Percentiles rank a stretch among this genome's conserved stretches.
phyloP scores from a whole-genome alignment of 495 filamentous ascomycete genomes.

The Penicillium manginii region DNA sequence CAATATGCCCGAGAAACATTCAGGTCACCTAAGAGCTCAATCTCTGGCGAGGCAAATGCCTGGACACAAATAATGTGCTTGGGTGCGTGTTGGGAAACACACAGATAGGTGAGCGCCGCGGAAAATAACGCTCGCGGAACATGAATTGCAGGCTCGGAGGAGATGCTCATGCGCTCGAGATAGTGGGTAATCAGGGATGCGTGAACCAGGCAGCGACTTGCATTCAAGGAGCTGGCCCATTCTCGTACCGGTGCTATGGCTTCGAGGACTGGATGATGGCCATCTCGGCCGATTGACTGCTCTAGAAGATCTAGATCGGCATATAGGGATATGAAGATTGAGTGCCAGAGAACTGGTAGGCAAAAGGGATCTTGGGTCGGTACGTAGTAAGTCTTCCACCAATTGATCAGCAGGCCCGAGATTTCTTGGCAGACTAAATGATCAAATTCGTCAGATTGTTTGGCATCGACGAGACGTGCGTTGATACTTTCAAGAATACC shows the following conservation, averaged over 20 bases:
- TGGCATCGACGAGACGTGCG: slow-evolving; percentile 23
- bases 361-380: slow-evolving; percentile 25
- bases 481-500: slow-evolving; percentile 28
- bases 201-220: slow-evolving; percentile 32
- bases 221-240: slow-evolving; percentile 25
- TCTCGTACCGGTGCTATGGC: slow-evolving; percentile 2
- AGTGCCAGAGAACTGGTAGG: slow-evolving; percentile 43
- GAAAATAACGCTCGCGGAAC: slow-evolving; percentile 31
- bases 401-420: slow-evolving; percentile 24
- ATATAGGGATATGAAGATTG: slow-evolving; percentile 37
- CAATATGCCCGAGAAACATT: neutral
- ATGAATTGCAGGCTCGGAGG: slow-evolving; percentile 36
- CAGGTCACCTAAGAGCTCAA: slow-evolving; percentile 20
- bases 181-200: slow-evolving; percentile 28
- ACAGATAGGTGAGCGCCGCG: slow-evolving; percentile 28
- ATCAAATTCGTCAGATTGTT: slow-evolving; percentile 20
- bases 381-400: slow-evolving; percentile 25
- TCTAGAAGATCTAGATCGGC: slow-evolving; percentile 38
- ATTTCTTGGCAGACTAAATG: slow-evolving; percentile 11
- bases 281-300: slow-evolving; percentile 32
- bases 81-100: slow-evolving; percentile 19
- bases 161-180: slow-evolving; percentile 30
- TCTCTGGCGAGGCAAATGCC: slow-evolving; percentile 26
- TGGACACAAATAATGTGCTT: slow-evolving; percentile 14
- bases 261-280: slow-evolving; percentile 4